Percentiles rank a stretch among this genome's conserved stretches.
phyloP scores from a whole-genome alignment of 805 yeast genomes.

The Ogataea parapolymorpha region DNA sequence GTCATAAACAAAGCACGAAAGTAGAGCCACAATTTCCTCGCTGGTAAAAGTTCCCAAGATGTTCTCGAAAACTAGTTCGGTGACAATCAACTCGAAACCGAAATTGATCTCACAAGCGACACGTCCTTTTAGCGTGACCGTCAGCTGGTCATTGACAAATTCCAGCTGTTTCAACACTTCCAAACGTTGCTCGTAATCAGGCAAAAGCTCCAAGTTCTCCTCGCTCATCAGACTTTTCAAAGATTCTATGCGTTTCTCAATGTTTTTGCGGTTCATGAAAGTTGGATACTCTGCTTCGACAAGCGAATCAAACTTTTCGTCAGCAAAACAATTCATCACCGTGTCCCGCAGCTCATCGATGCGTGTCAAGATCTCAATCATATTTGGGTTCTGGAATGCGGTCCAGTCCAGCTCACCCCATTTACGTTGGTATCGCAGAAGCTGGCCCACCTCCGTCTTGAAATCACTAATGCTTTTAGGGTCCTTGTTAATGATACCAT shows the following conservation, averaged over 20 bases:
- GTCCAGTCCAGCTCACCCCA: slow-evolving; percentile 45
- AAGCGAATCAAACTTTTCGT: slow-evolving; percentile 16
- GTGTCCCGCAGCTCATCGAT: slow-evolving; percentile 32
- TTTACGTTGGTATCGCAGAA: slow-evolving; percentile 37
- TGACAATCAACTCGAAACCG: slow-evolving; percentile 86
- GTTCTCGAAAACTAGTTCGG: slow-evolving; percentile 88
- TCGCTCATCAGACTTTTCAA: slow-evolving; percentile 69
- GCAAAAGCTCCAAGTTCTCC: slow-evolving; percentile 83
- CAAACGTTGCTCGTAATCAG: slow-evolving; percentile 90
- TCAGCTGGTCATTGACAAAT: slow-evolving; percentile 70
- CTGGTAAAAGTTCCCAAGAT: slow-evolving; percentile 91
- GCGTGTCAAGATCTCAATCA: slow-evolving; percentile 37
- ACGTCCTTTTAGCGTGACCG: slow-evolving; percentile 82
- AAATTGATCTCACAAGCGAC: slow-evolving; percentile 90
- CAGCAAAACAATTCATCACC: slow-evolving; percentile 28
- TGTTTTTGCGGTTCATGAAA: slow-evolving; percentile 42
- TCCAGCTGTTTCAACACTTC: slow-evolving; percentile 73
- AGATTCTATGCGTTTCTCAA: slow-evolving; percentile 50
- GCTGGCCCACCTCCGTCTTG: slow-evolving; percentile 32
- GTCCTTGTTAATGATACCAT: slow-evolving; percentile 37
- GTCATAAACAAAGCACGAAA: slow-evolving; percentile 91
- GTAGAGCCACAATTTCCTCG: slow-evolving; percentile 92
- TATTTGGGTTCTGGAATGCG: slow-evolving; percentile 32
- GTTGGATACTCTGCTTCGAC: slow-evolving; percentile 21
- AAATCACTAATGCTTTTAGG: slow-evolving; percentile 36